phyloP scores from a whole-genome alignment of 805 yeast genomes.

The Barnettozyma californica region DNA sequence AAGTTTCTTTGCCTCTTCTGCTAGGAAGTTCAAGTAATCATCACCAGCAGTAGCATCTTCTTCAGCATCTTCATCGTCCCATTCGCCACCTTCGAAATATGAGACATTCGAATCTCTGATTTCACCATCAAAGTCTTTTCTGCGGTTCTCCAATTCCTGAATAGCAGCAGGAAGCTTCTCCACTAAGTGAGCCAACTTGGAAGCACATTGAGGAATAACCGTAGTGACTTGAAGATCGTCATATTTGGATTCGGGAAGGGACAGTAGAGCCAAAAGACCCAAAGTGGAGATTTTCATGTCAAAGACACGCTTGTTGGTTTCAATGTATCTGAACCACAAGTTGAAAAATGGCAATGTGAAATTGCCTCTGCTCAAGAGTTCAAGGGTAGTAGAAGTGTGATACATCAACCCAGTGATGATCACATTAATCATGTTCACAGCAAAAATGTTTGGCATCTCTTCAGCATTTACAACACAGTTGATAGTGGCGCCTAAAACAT shows the following conservation, averaged over 20 bases:
- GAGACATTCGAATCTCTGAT: conserved; percentile 26
- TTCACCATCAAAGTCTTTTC: conserved; percentile 36
- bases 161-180: conserved; percentile 69
- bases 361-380: conserved; percentile 39
- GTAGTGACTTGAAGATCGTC: conserved; percentile 30
- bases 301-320: conserved; percentile 59
- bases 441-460: conserved; percentile 29
- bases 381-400: conserved; percentile 50
- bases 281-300: conserved; percentile 74
- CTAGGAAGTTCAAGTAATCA: conserved; percentile 45
- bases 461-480: conserved; percentile 30
- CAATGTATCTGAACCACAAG: conserved; percentile 55
- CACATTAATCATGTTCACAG: conserved; percentile 50
- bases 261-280: conserved; percentile 52
- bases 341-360: conserved; percentile 48
- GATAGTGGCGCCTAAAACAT: conserved; percentile 36
- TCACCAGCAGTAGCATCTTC: conserved; percentile 30
- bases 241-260: conserved; percentile 26
- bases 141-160: conserved; percentile 53
- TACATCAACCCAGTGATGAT: conserved; percentile 60
- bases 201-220: conserved; percentile 44
- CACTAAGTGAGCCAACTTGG: conserved; percentile 45
- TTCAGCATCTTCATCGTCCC: conserved; percentile 30
- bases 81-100: conserved; percentile 25
- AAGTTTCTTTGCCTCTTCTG: conserved; percentile 37